Evolutionary conservation across 208 protist genomes (phyloP), one percentile per base, ranked within the genome.

Genomic region (Angomonas deanei): DNA sequence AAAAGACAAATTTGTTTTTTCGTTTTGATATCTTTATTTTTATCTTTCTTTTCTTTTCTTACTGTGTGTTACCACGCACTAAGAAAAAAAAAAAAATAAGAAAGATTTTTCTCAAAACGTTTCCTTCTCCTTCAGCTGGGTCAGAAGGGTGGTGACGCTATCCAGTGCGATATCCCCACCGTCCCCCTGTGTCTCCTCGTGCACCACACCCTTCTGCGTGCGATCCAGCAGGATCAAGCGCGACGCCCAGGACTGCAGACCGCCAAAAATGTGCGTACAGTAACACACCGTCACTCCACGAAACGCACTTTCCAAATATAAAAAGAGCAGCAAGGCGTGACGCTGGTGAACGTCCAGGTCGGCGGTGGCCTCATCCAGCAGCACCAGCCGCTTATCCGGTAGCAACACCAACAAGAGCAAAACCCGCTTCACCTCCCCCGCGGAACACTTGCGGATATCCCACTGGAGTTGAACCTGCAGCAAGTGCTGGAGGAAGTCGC

Each of bases 221-320:
- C 81, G 78, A 59, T 93, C 83, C n/a, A 94, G 70, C 15, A 96
- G 38, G 32, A 96, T 70, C 5, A 83, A 52, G 1, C 55, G 64
- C 19, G 77, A 74, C 23, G 86, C 82, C 93, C 93, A 97, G 23
- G 78, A 80, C 30, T 93, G 76, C 10, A 97, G 55, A 0, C 90
- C 93, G 36, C 90, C 87, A 68, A 97, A 97, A 65, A 97, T 97
- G 68, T 97, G 91, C 32, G 91, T 97, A 42, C 86, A 73, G 77
- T 97, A 97, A 27, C 97, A 62, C 28, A 96, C 75, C 1, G 88
- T 94, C 46, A 94, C 91, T 4, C 85, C 88, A 21, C 79, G 80
- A 8, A 69, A 59, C 58, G 80, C 76, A 68, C 81, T 92, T 60
- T 97, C 90, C 55, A 78, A 66, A 64, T 84, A 83, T 28, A 97